Evolutionary conservation across 2,329 filamentous ascomycete genomes (phyloP).

Genomic region (Pestalotiopsis fici): DNA sequence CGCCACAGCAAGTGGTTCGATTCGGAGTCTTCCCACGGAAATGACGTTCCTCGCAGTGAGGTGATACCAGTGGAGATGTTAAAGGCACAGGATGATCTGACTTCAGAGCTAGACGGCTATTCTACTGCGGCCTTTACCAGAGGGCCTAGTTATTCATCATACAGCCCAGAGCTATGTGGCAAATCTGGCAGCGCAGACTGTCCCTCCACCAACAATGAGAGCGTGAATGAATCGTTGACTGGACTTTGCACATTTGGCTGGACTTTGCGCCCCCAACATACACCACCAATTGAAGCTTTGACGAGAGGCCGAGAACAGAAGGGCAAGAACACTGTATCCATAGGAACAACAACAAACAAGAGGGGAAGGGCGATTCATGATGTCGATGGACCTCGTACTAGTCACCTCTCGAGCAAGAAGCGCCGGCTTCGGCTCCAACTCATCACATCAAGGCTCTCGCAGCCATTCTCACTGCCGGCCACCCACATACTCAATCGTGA

Average conservation of each 20-base stretch:
- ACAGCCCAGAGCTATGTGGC: background rate
- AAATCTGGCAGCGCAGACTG: background rate
- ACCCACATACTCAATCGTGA: constrained; percentile 70
- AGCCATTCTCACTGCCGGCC: constrained; percentile 68
- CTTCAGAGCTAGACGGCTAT: background rate
- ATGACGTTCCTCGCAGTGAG: background rate
- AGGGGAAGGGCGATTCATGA: constrained; percentile 55
- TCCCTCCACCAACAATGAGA: background rate
- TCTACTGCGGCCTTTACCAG: background rate
- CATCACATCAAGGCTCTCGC: constrained; percentile 70
- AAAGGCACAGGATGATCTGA: background rate
- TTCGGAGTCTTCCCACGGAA: background rate
- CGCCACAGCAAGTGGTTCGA: background rate
- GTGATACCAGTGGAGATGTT: background rate
- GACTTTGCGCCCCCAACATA: background rate
- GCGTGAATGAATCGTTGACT: background rate
- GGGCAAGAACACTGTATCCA: background rate
- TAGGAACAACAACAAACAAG: background rate
- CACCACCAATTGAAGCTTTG: background rate
- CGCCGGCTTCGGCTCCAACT: constrained; percentile 63
- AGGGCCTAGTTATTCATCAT: background rate
- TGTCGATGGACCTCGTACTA: constrained; percentile 58
- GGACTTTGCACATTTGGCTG: background rate
- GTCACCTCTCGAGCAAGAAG: constrained; percentile 62
- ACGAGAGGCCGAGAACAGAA: background rate